phyloP scores from a whole-genome alignment of 225 moss, liverwort and hornwort species.

The Lunularia cruciata region DNA sequence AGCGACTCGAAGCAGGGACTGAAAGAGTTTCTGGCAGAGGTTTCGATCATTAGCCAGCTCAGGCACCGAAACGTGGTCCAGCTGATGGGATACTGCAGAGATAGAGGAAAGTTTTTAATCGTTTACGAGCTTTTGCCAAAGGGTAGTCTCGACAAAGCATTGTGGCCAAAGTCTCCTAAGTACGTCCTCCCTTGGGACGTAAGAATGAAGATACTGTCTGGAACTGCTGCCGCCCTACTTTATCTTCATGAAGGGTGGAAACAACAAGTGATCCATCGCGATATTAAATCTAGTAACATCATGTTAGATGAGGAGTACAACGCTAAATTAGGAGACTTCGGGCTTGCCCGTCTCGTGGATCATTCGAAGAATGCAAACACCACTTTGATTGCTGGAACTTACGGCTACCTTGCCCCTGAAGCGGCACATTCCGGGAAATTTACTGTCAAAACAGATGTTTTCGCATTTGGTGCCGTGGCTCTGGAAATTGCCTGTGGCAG shows the following conservation, averaged over 20 bases:
- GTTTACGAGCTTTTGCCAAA: conserved; percentile 62
- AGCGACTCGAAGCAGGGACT: conserved; percentile 36
- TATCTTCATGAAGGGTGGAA: conserved; percentile 55
- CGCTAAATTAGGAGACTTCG: conserved; percentile 60
- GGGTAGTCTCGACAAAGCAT: conserved; percentile 41
- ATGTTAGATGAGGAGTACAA: conserved; percentile 58
- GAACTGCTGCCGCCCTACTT: conserved; percentile 46
- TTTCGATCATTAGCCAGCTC: conserved; percentile 62
- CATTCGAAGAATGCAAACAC: conserved; percentile 46
- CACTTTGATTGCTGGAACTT: conserved; percentile 52
- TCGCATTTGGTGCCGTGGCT: conserved; percentile 12
- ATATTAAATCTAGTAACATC: conserved; percentile 63
- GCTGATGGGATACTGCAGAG: conserved; percentile 58
- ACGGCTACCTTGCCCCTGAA: conserved; percentile 52
- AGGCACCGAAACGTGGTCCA: conserved; percentile 68
- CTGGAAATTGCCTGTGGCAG: conserved; percentile 19
- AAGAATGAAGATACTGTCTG: conserved; percentile 33
- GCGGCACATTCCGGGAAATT: conserved; percentile 31
- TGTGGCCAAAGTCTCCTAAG: conserved; percentile 10
- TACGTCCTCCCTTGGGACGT: conserved; percentile 14
- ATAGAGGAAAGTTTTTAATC: conserved; percentile 45
- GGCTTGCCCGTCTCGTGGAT: conserved; percentile 50
- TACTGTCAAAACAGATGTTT: conserved; percentile 45
- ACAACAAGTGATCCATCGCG: conserved; percentile 64
- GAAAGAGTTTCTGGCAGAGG: conserved; percentile 60